These are phyloP conservation scores for Fomitopsis betulina DNA, from an alignment of 1,284 basidiomycete species.

Conservation along the genomic window DNA sequence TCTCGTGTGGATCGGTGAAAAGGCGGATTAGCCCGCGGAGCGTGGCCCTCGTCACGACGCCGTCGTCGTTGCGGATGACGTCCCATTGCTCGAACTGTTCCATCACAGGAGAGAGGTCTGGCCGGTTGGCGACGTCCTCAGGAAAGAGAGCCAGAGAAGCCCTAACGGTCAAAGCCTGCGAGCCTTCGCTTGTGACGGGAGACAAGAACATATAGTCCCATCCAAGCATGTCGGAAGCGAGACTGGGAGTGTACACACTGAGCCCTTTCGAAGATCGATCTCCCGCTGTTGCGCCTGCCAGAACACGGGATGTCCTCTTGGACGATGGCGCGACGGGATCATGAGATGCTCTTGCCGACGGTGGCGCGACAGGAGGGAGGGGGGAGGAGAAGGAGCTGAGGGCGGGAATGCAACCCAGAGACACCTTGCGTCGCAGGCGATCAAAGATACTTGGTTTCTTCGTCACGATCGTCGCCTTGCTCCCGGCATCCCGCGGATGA, in stretches of 20 bases:
- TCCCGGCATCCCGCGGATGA: background rate
- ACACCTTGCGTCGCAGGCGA: slow-evolving; percentile 3
- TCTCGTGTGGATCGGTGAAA: slow-evolving; percentile 37
- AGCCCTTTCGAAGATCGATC: background rate
- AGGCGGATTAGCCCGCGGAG: slow-evolving; percentile 43
- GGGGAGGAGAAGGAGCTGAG: background rate
- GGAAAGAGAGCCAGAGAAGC: background rate
- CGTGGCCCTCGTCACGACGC: slow-evolving; percentile 29
- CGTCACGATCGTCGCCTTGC: background rate
- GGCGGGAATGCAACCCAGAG: background rate
- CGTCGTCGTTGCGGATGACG: slow-evolving; percentile 13
- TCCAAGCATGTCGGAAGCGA: background rate
- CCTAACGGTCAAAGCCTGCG: background rate
- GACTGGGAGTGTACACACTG: background rate
- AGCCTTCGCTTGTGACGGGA: background rate
- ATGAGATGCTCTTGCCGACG: background rate
- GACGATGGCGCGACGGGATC: too few species aligned
- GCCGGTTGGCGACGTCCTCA: background rate
- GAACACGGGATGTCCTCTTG: too few species aligned
- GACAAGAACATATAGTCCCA: background rate
- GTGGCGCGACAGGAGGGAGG: background rate
- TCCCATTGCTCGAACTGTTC: slow-evolving; percentile 6
- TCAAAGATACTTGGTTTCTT: background rate
- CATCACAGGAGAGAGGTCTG: background rate
- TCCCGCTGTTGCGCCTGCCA: background rate